Conservation (phyloP, 495 filamentous ascomycete species). For the Hypoxylon intermedium region DNA sequence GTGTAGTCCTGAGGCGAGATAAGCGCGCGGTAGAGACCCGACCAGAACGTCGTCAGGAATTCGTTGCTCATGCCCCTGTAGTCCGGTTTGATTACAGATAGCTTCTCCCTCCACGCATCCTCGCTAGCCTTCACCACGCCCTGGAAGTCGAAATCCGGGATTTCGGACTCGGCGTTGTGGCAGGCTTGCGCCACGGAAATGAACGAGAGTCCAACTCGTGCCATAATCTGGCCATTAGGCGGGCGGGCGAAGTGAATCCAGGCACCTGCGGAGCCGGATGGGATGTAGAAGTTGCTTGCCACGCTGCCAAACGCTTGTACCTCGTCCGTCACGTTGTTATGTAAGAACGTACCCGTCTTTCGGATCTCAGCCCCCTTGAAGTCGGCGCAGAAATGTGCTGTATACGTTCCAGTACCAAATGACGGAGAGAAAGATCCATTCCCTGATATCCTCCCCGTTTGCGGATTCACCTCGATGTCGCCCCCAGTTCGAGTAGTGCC, state of each 20-base stretch:
- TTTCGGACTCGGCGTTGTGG: slow-evolving; percentile 67
- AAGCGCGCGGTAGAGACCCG: slow-evolving; percentile 68
- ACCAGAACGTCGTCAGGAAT: slow-evolving; percentile 70
- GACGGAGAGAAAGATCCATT: slow-evolving; percentile 70
- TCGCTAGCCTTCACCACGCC: slow-evolving; percentile 58
- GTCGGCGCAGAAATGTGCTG: slow-evolving; percentile 69
- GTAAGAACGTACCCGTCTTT: slow-evolving; percentile 62
- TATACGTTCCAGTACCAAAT: slow-evolving; percentile 71
- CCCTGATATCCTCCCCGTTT: slow-evolving; percentile 65
- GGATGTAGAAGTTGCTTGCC: slow-evolving; percentile 50
- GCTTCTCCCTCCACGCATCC: slow-evolving; percentile 65
- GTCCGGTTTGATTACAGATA: slow-evolving; percentile 63
- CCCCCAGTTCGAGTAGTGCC: slow-evolving; percentile 64
- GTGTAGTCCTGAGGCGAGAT: slow-evolving; percentile 77
- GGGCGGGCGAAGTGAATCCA: slow-evolving; percentile 65
- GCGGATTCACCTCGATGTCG: slow-evolving; percentile 58
- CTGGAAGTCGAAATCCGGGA: slow-evolving; percentile 68
- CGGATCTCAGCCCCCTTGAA: slow-evolving; percentile 68
- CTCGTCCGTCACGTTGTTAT: slow-evolving; percentile 52
- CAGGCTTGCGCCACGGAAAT: slow-evolving; percentile 69
- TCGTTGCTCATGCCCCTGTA: slow-evolving; percentile 61
- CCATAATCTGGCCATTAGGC: slow-evolving; percentile 54
- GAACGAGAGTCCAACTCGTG: slow-evolving; percentile 71
- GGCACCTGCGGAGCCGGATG: slow-evolving; percentile 65
- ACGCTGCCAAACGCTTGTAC: slow-evolving; percentile 54